phyloP scores from a whole-genome alignment of 2,329 filamentous ascomycete species.

The Mycosphaerella sp. region DNA sequence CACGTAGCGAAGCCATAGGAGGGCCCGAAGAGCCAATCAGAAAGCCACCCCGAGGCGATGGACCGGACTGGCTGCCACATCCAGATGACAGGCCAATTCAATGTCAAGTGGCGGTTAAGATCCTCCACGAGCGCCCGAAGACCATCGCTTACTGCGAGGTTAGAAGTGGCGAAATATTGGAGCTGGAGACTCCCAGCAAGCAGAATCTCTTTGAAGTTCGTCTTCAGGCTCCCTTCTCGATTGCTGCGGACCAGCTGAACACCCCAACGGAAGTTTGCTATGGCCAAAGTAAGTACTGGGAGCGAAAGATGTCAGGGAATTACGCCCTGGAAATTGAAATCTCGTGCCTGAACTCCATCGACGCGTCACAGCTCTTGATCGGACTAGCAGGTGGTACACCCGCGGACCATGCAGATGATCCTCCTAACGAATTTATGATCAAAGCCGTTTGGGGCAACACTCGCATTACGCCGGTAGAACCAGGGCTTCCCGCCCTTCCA shows the following conservation, averaged over 20 bases:
- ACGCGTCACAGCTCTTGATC: conserved; percentile 28
- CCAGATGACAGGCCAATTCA: conserved; percentile 15
- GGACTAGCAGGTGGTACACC: conserved; percentile 19
- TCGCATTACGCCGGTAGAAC: background rate
- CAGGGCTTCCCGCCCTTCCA: conserved; percentile 28
- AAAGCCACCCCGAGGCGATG: background rate
- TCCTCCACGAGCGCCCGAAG: conserved; percentile 10
- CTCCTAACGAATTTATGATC: conserved; percentile 22
- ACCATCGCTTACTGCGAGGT: conserved; percentile 11
- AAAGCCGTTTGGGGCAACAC: conserved; percentile 27
- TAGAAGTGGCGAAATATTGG: conserved; percentile 16
- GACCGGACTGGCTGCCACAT: conserved; percentile 23
- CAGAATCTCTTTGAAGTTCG: conserved; percentile 20
- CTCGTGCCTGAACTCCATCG: conserved; percentile 27
- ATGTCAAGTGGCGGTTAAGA: conserved; percentile 22
- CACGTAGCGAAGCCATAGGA: background rate
- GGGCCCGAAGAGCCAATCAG: background rate
- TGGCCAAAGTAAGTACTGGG: conserved; percentile 18
- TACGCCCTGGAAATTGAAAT: conserved; percentile 27
- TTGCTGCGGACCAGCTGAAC: conserved; percentile 22
- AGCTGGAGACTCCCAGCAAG: conserved; percentile 1
- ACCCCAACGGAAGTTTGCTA: conserved; percentile 12
- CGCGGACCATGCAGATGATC: conserved; percentile 1
- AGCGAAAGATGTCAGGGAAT: conserved; percentile 17
- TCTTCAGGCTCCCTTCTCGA: conserved; percentile 23